phyloP scores from a whole-genome alignment of 495 filamentous ascomycete species.

The Podospora appendiculata region DNA sequence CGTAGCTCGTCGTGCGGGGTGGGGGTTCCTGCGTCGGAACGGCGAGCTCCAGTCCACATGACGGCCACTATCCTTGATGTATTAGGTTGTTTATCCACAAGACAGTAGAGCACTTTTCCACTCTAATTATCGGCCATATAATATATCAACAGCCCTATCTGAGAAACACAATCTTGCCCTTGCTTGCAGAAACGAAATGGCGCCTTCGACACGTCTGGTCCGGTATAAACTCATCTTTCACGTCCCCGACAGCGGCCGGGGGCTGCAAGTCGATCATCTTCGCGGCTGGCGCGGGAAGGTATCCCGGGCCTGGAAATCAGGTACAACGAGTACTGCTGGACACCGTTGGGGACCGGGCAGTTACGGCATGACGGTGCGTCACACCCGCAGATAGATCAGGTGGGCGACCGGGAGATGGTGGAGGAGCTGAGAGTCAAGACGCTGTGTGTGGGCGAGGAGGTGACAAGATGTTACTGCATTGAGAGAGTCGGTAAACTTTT shows the following conservation, averaged over 20 bases:
- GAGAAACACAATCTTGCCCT: no score
- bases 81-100: no score
- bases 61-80: no score
- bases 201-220: not conserved
- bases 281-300: conserved; percentile 53
- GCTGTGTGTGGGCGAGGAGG: conserved; percentile 38
- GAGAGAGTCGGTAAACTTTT: conserved; percentile 41
- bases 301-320: conserved; percentile 41
- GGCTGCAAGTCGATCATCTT: conserved; percentile 55
- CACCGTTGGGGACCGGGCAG: conserved; percentile 48
- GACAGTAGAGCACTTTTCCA: no score
- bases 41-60: no score
- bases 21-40: no score
- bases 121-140: no score
- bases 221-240: conserved; percentile 47
- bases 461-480: conserved; percentile 44
- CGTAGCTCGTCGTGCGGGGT: no score
- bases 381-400: conserved; percentile 50
- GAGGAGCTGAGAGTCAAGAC: conserved; percentile 49
- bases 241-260: conserved; percentile 42
- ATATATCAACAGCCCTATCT: no score
- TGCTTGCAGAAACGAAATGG: not conserved
- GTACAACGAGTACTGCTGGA: conserved; percentile 57
- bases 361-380: conserved; percentile 42
- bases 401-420: conserved; percentile 40